These are phyloP conservation scores for Paraglomus occultum DNA, from an alignment of 192 early-diverging fungal species.

Conservation along the genomic window DNA sequence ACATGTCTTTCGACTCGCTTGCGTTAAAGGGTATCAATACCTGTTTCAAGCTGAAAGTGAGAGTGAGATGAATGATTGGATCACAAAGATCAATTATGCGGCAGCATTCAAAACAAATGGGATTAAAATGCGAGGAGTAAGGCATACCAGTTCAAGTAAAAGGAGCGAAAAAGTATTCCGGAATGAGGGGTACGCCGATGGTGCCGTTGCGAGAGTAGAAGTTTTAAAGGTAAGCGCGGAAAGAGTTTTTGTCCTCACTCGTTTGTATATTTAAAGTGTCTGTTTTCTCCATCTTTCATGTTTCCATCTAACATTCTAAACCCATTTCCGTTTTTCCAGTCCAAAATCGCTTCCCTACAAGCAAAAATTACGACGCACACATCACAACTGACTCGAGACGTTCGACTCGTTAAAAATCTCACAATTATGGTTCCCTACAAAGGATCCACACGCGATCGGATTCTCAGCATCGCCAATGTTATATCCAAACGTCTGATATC, in stretches of 20 bases:
- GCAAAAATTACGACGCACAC: slow-evolving; percentile 20
- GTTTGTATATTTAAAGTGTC: neutral
- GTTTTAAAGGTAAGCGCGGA: slow-evolving; percentile 1
- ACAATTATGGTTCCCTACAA: slow-evolving; percentile 66
- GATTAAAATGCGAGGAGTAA: slow-evolving; percentile 33
- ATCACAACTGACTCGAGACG: slow-evolving; percentile 46
- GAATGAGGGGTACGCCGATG: neutral
- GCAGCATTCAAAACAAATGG: slow-evolving; percentile 68
- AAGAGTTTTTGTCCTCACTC: neutral
- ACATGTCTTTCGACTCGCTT: slow-evolving; percentile 74
- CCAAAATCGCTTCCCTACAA: slow-evolving; percentile 22
- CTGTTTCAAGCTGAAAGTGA: slow-evolving; percentile 67
- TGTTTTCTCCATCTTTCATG: neutral
- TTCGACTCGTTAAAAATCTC: slow-evolving; percentile 63
- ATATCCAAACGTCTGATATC: slow-evolving; percentile 55
- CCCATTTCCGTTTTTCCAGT: neutral
- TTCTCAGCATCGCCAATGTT: slow-evolving; percentile 52
- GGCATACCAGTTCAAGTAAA: neutral
- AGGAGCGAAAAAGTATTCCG: neutral
- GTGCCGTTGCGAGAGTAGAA: slow-evolving; percentile 12
- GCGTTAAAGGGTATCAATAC: slow-evolving; percentile 69
- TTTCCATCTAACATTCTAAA: neutral
- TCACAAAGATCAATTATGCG: slow-evolving; percentile 77
- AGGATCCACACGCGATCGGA: slow-evolving; percentile 59
- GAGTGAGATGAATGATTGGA: slow-evolving; percentile 77